Base-by-base conservation (phyloP, 1,284 basidiomycete genomes). In the Cutaneotrichosporon sp. region DNA sequence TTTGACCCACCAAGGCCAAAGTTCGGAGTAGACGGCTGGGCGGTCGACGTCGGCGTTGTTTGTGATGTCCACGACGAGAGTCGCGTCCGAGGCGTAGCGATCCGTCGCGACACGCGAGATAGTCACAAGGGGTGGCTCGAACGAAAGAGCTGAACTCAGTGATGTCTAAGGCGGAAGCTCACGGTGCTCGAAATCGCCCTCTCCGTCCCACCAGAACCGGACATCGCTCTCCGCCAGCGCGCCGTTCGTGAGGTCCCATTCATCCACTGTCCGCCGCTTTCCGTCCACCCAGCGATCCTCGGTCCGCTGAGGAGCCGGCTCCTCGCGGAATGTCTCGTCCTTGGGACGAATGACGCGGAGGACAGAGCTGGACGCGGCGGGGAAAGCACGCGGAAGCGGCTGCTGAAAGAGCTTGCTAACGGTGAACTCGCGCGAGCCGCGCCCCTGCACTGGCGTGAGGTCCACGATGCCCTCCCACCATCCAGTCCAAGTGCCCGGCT, bases 1-100 rank as follows among this genome's bases (percentile, higher is more conserved):
- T 58, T 88, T 86, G 45, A 97, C 80, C 66, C 92, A 86, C 85
- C 91, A 96, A 3, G 94, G 94, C 79, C 96, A 84, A 2, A 87
- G 86, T 72, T 98, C 96, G 48, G 90, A 81, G 75, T 94, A 97
- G 8, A 86, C 74, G 0, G 85, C 79, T 26, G 79, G 75, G 27
- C 85, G 72, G 2, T 79, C 67, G 0, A 70, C 61, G 6, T 79
- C 64, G 17, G 77, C 76, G 48, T 83, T 79, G 68, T 97, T 97
- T 14, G 71, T 79, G 45, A 97, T 74, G 20, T 79, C 78, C 7
- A 94, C 74, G 29, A 81, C 80, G 16, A 98, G 81, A 24, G 80
- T 78, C 2, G 90, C 90, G 54, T 77, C 82, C 22, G 82, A 86
- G 68, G 94, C 93, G 46, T 83, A 85, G 9, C 84, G 79, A 5